These are phyloP conservation scores for Apiotrichum mycotoxinovorans DNA, from an alignment of 1,284 basidiomycete species.

Conservation along the genomic window DNA sequence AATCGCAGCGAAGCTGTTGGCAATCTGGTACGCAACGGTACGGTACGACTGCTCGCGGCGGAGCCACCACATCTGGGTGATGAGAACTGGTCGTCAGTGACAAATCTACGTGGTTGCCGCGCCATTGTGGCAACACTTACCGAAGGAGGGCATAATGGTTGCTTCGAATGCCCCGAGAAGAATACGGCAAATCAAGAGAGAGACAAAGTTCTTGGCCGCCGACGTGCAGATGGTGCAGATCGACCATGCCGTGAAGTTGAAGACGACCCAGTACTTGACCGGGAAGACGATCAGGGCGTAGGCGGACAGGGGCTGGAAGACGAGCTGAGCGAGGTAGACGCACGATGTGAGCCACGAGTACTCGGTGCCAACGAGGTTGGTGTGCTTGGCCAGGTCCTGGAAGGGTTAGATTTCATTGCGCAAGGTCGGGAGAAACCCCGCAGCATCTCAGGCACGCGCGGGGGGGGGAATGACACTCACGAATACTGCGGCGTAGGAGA, in stretches of 20 bases:
- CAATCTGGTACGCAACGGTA: constrained; percentile 43
- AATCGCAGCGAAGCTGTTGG: constrained; percentile 43
- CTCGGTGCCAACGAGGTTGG: constrained; percentile 20
- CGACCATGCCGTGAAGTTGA: constrained; percentile 26
- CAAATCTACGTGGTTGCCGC: no score
- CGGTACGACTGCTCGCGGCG: constrained; percentile 45
- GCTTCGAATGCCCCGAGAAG: constrained; percentile 40
- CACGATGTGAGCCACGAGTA: constrained; percentile 26
- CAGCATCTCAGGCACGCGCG: no score
- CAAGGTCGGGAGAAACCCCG: no score
- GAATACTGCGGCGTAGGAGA: constrained; percentile 47
- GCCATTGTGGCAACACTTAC: no score
- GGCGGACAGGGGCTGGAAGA: constrained; percentile 23
- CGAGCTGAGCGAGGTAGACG: constrained; percentile 27
- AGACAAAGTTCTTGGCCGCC: constrained; percentile 35
- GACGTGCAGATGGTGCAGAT: constrained; percentile 37
- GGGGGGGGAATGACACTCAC: no score
- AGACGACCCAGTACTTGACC: constrained; percentile 19
- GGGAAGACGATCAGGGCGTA: constrained; percentile 29
- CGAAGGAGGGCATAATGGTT: constrained; percentile 16
- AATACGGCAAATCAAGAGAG: constrained; percentile 37
- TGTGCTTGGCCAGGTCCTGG: constrained; percentile 13
- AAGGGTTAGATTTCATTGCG: no score
- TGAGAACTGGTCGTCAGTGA: constrained; percentile 2
- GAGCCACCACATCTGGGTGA: constrained; percentile 42